Percentiles rank a stretch among this genome's conserved stretches.
Evolutionary conservation across 768 basidiomycete genomes (phyloP).

Genomic region (Grammothele lineata): DNA sequence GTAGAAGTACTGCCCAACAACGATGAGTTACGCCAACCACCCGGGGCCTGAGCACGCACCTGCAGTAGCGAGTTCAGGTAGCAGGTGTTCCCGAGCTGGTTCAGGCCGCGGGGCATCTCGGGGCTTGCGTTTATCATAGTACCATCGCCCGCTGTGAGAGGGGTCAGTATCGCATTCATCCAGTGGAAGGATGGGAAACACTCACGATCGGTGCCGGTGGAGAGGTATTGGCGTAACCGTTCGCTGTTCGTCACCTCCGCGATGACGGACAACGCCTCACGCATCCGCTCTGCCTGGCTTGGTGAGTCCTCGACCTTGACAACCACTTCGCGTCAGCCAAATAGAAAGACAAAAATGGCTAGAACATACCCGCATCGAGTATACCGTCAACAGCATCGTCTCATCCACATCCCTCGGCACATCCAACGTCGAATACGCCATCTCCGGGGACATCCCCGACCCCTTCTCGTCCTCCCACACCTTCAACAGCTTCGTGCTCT

Average conservation of each 20-base stretch:
- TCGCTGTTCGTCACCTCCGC: constrained; percentile 71
- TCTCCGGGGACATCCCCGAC: constrained; percentile 59
- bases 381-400: constrained; percentile 71
- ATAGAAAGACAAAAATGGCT: too few relatives aligned
- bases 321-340: too few relatives aligned
- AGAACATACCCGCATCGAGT: constrained; percentile 67
- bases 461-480: constrained; percentile 53
- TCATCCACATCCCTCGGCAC: constrained; percentile 72
- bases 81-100: constrained; percentile 87
- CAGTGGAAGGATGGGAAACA: constrained; percentile 14
- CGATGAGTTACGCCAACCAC: background rate
- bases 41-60: constrained; percentile 32
- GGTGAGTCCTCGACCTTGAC: constrained; percentile 77
- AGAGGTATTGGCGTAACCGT: constrained; percentile 61
- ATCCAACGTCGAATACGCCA: constrained; percentile 70
- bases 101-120: constrained; percentile 80
- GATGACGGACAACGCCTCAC: constrained; percentile 68
- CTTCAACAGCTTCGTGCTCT: constrained; percentile 44
- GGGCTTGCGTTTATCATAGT: constrained; percentile 40
- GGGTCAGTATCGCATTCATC: background rate
- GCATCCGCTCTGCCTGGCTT: constrained; percentile 62
- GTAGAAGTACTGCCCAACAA: constrained; percentile 81
- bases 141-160: constrained; percentile 59
- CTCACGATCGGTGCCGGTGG: constrained; percentile 74
- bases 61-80: constrained; percentile 80